Conservation (phyloP, 1,139 yeast species). For the Candida dubliniensis region DNA sequence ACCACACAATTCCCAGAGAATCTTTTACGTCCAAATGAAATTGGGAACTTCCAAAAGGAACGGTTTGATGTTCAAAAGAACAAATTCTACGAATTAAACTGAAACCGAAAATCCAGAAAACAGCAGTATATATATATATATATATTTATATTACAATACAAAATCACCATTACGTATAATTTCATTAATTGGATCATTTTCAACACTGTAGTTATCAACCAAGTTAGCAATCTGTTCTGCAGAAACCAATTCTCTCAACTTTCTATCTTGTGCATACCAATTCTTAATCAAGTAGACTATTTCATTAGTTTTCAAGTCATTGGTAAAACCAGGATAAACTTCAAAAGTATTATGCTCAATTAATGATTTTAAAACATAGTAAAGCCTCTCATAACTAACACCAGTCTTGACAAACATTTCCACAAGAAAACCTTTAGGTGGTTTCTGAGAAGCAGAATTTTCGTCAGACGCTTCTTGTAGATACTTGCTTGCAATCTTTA, state of each 20-base stretch:
- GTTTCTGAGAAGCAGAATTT: constrained; percentile 43
- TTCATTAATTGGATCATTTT: constrained; percentile 47
- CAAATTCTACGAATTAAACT: constrained; percentile 50
- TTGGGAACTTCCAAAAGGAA: constrained; percentile 36
- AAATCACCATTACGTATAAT: constrained; percentile 26
- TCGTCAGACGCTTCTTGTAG: constrained; percentile 39
- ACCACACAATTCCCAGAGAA: constrained; percentile 16
- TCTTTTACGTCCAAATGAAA: constrained; percentile 26
- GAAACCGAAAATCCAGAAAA: background rate
- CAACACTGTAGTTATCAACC: constrained; percentile 39
- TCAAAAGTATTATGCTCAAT: constrained; percentile 64
- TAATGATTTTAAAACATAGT: constrained; percentile 64
- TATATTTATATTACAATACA: constrained; percentile 4
- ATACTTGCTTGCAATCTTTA: constrained; percentile 55
- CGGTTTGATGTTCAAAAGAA: constrained; percentile 49
- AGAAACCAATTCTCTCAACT: constrained; percentile 54
- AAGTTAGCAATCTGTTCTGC: constrained; percentile 33
- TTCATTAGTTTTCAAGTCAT: constrained; percentile 43
- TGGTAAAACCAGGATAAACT: constrained; percentile 45
- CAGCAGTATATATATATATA: background rate
- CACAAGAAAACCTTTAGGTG: constrained; percentile 44
- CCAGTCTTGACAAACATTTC: constrained; percentile 81
- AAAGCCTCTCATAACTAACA: constrained; percentile 66
- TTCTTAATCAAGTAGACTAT: constrained; percentile 61
- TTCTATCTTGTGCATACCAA: constrained; percentile 68